phyloP scores from a whole-genome alignment of 345 rosid species.

The Citropsis articulata region DNA sequence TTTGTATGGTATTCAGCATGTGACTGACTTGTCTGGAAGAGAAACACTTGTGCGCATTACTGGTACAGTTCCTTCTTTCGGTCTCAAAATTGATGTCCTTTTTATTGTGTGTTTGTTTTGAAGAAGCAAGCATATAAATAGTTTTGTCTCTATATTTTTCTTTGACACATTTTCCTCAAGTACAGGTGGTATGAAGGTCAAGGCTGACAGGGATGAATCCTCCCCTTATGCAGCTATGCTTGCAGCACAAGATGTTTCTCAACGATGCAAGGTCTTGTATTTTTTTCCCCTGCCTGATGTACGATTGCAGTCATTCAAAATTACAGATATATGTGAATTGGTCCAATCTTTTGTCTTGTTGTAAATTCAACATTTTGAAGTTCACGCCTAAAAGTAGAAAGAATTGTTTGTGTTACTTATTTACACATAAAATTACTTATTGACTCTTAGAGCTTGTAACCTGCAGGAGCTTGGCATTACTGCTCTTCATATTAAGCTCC shows the following conservation, averaged over 20 bases:
- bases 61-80: slow-evolving; percentile 32
- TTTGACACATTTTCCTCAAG: background rate
- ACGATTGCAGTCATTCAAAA: background rate
- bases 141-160: background rate
- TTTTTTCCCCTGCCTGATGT: background rate
- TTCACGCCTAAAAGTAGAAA: background rate
- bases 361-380: background rate
- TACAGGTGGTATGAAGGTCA: slow-evolving; percentile 92
- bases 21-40: slow-evolving; percentile 88
- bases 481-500: slow-evolving; percentile 80
- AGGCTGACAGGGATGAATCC: slow-evolving; percentile 90
- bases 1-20: slow-evolving; percentile 49
- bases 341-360: background rate
- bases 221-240: slow-evolving; percentile 97
- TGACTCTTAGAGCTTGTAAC: background rate
- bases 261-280: slow-evolving; percentile 66
- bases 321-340: background rate
- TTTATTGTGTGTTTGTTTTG: background rate
- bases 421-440: background rate
- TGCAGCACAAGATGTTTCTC: slow-evolving; percentile 87
- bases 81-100: background rate
- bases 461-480: slow-evolving; percentile 75
- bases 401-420: background rate
- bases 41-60: slow-evolving; percentile 92
- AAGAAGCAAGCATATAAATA: background rate